Evolutionary conservation across 148 eudicot species (phyloP).

Genomic region (Rhododendron molle): DNA sequence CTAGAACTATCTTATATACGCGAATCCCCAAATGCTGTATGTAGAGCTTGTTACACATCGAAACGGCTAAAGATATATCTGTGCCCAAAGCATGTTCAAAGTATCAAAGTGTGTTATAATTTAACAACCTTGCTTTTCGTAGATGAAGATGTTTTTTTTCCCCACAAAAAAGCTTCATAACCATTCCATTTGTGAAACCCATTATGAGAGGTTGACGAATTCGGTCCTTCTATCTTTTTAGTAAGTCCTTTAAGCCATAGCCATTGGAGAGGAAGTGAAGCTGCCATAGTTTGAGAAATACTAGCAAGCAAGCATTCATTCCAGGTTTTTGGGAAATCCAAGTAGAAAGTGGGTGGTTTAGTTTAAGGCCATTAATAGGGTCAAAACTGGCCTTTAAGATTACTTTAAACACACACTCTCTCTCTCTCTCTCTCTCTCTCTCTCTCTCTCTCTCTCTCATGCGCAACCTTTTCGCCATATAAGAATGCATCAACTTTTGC

Average conservation of each 20-base stretch:
- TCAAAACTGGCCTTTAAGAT: not conserved
- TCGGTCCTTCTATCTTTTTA: not conserved
- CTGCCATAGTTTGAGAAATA: not conserved
- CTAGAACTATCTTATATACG: no score
- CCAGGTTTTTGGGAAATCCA: not conserved
- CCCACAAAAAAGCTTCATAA: not conserved
- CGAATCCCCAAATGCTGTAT: not conserved
- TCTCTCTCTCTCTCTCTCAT: not conserved
- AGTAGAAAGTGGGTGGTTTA: not conserved
- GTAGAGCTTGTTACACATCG: not conserved
- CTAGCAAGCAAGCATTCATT: not conserved
- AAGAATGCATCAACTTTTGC: not conserved
- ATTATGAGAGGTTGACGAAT: not conserved
- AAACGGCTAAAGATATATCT: no score
- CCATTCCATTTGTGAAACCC: not conserved
- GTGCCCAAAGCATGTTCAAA: not conserved
- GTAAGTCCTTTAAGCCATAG: not conserved
- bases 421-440: not conserved
- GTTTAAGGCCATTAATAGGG: not conserved
- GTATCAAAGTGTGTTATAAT: not conserved
- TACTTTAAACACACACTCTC: not conserved
- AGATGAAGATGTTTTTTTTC: not conserved
- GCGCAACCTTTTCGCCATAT: slow-evolving; percentile 2
- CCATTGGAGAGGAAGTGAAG: not conserved
- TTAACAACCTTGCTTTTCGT: not conserved